A percentile compares a stretch with the other conserved stretches of the same genome.
Conservation (phyloP, 2,329 filamentous ascomycete species). For the Hymenoscyphus linearis region DNA sequence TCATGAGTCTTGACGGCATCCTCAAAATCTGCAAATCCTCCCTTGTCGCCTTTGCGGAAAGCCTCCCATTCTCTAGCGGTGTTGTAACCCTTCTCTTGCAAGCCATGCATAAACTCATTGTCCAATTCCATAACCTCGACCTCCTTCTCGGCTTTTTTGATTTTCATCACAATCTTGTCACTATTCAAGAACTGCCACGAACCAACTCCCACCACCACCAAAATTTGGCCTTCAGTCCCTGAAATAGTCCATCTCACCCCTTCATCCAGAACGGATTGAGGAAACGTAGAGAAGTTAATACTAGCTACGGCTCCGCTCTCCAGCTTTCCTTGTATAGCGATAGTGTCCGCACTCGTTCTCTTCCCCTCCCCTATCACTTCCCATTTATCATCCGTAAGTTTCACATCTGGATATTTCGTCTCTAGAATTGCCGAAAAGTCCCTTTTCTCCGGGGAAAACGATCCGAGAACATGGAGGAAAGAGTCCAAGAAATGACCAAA, state of each 20-base stretch:
- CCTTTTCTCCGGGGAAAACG: conserved; percentile 23
- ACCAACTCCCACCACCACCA: conserved; percentile 13
- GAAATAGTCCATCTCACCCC: conserved; percentile 34
- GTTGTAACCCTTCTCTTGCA: conserved; percentile 1
- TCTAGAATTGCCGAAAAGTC: conserved; percentile 25
- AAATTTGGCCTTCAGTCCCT: conserved; percentile 35
- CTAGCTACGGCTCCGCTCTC: conserved; percentile 30
- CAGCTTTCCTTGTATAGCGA: conserved; percentile 33
- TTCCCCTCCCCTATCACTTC: conserved; percentile 21
- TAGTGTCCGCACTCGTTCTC: conserved; percentile 33
- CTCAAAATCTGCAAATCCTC: conserved; percentile 11
- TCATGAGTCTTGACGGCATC: conserved; percentile 12
- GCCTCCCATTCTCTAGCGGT: conserved; percentile 16
- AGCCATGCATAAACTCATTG: not conserved
- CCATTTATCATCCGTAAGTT: conserved; percentile 20
- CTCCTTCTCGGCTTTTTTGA: conserved; percentile 3
- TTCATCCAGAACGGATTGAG: conserved; percentile 20
- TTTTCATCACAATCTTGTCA: not conserved
- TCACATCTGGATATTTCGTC: conserved; percentile 17
- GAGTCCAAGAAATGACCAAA: conserved; percentile 29
- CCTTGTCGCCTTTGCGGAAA: conserved; percentile 7
- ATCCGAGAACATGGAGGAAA: conserved; percentile 33
- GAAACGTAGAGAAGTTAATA: conserved; percentile 26
- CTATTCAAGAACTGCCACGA: conserved; percentile 10
- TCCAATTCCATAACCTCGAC: conserved; percentile 9